Conservation (phyloP, 2,329 filamentous ascomycete genomes). For the Epichloe festucae region DNA sequence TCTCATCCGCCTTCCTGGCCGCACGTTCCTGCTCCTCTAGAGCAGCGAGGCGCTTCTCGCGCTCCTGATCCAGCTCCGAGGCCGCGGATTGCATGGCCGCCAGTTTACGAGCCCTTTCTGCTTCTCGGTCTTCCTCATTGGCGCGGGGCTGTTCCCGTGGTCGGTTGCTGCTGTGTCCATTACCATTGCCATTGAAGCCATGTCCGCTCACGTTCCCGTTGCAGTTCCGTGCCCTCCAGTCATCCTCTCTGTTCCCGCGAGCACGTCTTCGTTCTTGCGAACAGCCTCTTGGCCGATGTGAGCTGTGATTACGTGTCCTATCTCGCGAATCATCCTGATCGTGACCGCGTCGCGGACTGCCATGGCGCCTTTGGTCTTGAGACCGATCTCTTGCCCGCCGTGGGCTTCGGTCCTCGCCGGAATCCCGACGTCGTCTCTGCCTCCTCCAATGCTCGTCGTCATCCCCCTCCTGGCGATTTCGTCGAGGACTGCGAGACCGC, state of each 20-base stretch:
- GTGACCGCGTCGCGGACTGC: background rate
- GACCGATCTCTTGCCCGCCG: slow-evolving; percentile 9
- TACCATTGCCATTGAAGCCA: background rate
- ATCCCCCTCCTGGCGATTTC: slow-evolving; percentile 14
- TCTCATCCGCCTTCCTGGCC: slow-evolving; percentile 54
- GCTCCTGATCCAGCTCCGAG: slow-evolving; percentile 55
- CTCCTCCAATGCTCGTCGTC: slow-evolving; percentile 3
- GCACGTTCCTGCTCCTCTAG: slow-evolving; percentile 52
- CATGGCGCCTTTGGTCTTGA: slow-evolving; percentile 9
- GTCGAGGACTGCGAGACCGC: slow-evolving; percentile 29
- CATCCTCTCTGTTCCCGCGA: background rate
- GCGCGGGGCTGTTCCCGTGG: background rate
- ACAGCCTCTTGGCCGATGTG: background rate
- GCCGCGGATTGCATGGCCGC: slow-evolving; percentile 64
- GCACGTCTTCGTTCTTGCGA: slow-evolving; percentile 9
- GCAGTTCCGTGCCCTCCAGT: background rate
- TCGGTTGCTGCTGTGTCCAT: slow-evolving; percentile 6
- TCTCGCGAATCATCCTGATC: background rate
- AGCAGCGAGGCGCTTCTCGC: slow-evolving; percentile 52
- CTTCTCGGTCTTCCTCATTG: slow-evolving; percentile 24
- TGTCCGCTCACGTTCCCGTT: background rate
- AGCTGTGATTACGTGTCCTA: background rate
- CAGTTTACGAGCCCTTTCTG: slow-evolving; percentile 52
- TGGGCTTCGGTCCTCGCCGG: slow-evolving; percentile 11
- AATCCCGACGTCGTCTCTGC: slow-evolving; percentile 14